phyloP scores from a whole-genome alignment of 2,329 filamentous ascomycete genomes.

The Fusarium caatingaense region DNA sequence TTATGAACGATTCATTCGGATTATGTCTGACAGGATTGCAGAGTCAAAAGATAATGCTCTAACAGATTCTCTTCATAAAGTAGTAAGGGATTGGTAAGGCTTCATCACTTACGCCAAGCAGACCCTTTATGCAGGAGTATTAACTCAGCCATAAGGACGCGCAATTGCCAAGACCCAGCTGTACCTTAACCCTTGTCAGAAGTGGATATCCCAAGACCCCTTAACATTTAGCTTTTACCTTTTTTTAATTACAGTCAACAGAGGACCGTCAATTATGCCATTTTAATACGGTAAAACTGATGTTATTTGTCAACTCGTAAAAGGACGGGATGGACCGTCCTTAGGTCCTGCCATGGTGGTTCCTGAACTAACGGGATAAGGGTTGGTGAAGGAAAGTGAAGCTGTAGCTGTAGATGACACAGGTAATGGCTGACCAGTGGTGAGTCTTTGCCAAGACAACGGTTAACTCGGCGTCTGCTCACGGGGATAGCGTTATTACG shows the following conservation, averaged over 20 bases:
- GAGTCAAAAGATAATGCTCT: not conserved
- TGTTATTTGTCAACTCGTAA: not conserved
- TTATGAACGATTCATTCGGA: not conserved
- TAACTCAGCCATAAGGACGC: conserved; percentile 37
- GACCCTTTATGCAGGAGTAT: conserved; percentile 26
- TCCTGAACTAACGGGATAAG: not conserved
- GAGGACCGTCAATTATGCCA: not conserved
- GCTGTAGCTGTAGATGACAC: too few relatives aligned
- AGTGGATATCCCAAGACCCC: conserved; percentile 23
- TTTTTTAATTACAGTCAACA: not conserved
- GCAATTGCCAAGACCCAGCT: conserved; percentile 29
- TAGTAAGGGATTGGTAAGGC: not conserved
- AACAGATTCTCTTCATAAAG: not conserved
- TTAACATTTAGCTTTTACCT: not conserved
- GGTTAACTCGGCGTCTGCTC: conserved; percentile 35
- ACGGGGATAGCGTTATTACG: conserved; percentile 29
- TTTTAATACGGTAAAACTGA: not conserved
- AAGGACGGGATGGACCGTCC: not conserved
- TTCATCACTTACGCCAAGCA: not conserved
- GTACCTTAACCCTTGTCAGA: not conserved
- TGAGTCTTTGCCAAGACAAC: conserved; percentile 24
- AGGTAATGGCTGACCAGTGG: not conserved
- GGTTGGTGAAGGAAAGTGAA: not conserved
- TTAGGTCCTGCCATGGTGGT: too few relatives aligned
- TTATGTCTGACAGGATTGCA: not conserved